Percentiles rank a stretch among this genome's conserved stretches.
Evolutionary conservation across 2,329 filamentous ascomycete genomes (phyloP).

Genomic region (Tolypocladium tundrense): DNA sequence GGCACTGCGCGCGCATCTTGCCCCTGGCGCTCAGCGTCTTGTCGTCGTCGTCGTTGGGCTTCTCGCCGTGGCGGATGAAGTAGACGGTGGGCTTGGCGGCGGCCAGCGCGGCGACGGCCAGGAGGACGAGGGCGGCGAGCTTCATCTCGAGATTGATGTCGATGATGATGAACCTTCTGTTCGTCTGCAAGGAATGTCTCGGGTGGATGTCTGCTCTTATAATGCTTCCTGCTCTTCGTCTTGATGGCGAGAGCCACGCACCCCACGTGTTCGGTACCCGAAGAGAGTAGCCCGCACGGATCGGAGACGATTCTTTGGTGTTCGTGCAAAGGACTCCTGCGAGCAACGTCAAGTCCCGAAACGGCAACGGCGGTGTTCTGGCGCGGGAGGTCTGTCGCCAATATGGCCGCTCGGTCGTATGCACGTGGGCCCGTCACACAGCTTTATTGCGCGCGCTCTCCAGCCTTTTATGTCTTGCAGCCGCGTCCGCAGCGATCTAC

Average conservation of each 20-base stretch:
- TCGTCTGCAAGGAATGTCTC: neutral
- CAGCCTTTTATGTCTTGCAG: neutral
- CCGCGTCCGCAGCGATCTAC: neutral
- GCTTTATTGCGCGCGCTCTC: neutral
- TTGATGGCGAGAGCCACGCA: neutral
- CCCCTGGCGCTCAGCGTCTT: slow-evolving; percentile 39
- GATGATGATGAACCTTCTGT: neutral
- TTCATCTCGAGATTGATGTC: slow-evolving; percentile 10
- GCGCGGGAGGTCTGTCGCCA: neutral
- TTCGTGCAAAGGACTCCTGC: no score
- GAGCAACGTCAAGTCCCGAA: neutral
- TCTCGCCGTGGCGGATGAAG: slow-evolving; percentile 55
- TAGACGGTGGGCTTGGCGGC: slow-evolving; percentile 40
- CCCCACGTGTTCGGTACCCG: neutral
- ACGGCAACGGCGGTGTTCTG: neutral
- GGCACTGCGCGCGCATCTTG: slow-evolving; percentile 46
- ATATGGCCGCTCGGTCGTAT: neutral
- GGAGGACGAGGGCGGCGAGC: slow-evolving; percentile 6
- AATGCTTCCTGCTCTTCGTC: neutral
- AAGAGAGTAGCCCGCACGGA: neutral
- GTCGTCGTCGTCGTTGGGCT: slow-evolving; percentile 36
- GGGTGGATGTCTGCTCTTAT: neutral
- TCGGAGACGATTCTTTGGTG: neutral
- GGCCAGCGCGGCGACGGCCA: slow-evolving; percentile 8
- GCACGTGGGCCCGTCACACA: neutral